These are phyloP conservation scores for Cystobasidiaceae sp. DNA, from an alignment of 1,284 basidiomycete species.

Conservation along the genomic window DNA sequence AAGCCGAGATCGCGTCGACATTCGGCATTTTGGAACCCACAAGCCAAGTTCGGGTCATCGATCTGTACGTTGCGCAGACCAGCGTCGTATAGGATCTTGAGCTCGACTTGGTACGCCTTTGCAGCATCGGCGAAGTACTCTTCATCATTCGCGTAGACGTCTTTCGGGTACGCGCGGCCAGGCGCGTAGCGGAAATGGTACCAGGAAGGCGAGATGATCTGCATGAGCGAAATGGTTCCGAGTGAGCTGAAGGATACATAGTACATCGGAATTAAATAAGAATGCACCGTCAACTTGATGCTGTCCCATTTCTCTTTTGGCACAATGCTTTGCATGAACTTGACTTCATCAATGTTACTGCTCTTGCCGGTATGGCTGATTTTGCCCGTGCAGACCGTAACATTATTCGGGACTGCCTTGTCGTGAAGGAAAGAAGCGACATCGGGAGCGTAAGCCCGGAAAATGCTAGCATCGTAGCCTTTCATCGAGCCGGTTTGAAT, in stretches of 20 bases:
- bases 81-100: constrained; percentile 63
- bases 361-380: constrained; percentile 42
- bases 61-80: constrained; percentile 69
- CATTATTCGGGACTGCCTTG: constrained; percentile 56
- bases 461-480: constrained; percentile 32
- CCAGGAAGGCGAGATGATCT: constrained; percentile 41
- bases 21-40: constrained; percentile 37
- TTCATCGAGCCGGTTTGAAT: constrained; percentile 16
- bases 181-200: constrained; percentile 57
- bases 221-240: neutral
- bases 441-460: constrained; percentile 13
- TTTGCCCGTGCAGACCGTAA: constrained; percentile 47
- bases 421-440: constrained; percentile 51
- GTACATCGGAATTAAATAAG: too few species aligned
- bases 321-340: constrained; percentile 44
- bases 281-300: constrained; percentile 71
- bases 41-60: constrained; percentile 56
- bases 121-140: constrained; percentile 70
- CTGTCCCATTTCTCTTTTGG: constrained; percentile 43
- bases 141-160: constrained; percentile 61
- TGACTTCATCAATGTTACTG: constrained; percentile 46
- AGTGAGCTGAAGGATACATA: too few species aligned
- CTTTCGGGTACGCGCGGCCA: constrained; percentile 54
- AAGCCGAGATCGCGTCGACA: neutral
- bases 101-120: constrained; percentile 63